phyloP scores from a whole-genome alignment of 108 stramenopile species.

The Skeletonema marinoi region DNA sequence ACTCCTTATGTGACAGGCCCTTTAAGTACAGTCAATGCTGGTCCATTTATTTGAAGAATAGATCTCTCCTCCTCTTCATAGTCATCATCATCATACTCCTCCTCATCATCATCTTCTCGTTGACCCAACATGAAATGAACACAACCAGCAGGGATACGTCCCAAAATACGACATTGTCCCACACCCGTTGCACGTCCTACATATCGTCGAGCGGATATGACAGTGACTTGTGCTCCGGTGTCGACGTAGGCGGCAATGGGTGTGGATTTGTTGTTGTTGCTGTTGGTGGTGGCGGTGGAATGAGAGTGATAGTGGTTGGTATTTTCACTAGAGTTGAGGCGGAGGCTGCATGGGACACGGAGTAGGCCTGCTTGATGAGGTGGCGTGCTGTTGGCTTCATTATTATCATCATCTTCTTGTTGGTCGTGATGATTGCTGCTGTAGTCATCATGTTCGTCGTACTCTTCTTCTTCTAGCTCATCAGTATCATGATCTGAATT shows the following conservation, averaged over 20 bases:
- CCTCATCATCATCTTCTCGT: not conserved
- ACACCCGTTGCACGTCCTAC: conserved; percentile 68
- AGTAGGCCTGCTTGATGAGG: not conserved
- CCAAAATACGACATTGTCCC: conserved; percentile 60
- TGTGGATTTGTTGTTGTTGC: conserved; percentile 14
- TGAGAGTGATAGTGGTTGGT: not conserved
- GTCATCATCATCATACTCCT: conserved; percentile 2
- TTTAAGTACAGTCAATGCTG: conserved; percentile 59
- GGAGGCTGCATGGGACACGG: not conserved
- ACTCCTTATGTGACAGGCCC: conserved; percentile 52
- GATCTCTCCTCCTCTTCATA: not conserved
- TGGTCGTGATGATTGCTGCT: not conserved
- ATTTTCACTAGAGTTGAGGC: not conserved
- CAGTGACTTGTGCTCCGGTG: conserved; percentile 71
- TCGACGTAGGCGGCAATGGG: conserved; percentile 61
- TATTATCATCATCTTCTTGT: not conserved
- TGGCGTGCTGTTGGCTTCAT: not conserved
- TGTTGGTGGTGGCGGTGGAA: not conserved
- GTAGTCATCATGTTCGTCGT: not conserved
- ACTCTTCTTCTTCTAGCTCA: not conserved
- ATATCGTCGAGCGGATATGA: conserved; percentile 66
- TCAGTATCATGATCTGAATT: not conserved
- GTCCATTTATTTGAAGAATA: conserved; percentile 41
- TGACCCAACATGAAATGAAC: conserved; percentile 45
- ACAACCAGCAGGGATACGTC: conserved; percentile 58